Evolutionary conservation across 163 green algal species (phyloP).

Genomic region (Scenedesmus sp.): DNA sequence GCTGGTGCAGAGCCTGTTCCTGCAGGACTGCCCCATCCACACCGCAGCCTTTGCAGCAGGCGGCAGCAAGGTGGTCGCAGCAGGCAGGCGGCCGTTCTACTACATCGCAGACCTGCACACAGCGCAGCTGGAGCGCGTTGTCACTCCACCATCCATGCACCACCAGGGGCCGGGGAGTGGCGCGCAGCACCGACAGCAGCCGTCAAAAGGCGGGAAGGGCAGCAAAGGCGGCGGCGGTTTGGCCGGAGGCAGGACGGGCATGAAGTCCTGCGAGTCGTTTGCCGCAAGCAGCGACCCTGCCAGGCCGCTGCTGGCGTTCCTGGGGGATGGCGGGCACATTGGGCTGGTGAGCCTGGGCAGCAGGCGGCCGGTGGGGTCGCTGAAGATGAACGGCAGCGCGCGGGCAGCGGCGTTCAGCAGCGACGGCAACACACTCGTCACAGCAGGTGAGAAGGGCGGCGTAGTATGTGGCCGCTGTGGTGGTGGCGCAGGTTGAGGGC

Average conservation of each 20-base stretch:
- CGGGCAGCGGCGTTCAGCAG: slow-evolving; percentile 69
- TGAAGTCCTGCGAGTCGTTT: slow-evolving; percentile 88
- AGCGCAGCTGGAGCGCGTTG: slow-evolving; percentile 27
- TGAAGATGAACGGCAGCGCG: slow-evolving; percentile 92
- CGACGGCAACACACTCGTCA: slow-evolving; percentile 58
- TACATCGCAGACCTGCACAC: slow-evolving; percentile 91
- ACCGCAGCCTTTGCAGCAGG: slow-evolving; percentile 86
- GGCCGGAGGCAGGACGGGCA: not conserved
- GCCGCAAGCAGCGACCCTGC: slow-evolving; percentile 62
- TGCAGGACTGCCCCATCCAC: slow-evolving; percentile 93
- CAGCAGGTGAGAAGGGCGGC: slow-evolving; percentile 13
- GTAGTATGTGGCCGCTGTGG: not conserved
- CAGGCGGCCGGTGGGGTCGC: slow-evolving; percentile 72
- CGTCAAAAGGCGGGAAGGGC: not conserved
- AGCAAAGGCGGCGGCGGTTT: not conserved
- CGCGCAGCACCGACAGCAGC: not conserved
- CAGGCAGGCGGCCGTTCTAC: slow-evolving; percentile 88
- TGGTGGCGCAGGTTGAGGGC: not conserved
- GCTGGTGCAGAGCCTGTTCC: slow-evolving; percentile 85
- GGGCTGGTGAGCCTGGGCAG: slow-evolving; percentile 86
- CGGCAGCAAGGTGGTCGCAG: slow-evolving; percentile 75
- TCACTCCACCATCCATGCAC: slow-evolving; percentile 2
- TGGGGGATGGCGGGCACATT: slow-evolving; percentile 87
- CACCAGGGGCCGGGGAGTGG: slow-evolving; percentile 48
- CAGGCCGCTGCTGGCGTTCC: slow-evolving; percentile 82